Conservation (phyloP, 148 eudicot species). For the Fallopia convolvulus region DNA sequence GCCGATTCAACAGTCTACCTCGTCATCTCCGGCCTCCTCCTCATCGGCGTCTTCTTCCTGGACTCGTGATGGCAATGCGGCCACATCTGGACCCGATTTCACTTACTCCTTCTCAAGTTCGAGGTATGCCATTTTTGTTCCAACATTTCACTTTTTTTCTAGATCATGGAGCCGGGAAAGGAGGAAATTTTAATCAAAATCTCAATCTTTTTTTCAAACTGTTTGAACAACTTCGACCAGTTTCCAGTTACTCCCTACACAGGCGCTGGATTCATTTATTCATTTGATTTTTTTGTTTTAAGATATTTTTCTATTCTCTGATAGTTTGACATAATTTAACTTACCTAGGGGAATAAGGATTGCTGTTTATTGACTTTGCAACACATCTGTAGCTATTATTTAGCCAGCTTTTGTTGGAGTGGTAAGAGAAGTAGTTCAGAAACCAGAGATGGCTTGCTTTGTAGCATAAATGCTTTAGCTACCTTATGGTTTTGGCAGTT, state of each 20-base stretch:
- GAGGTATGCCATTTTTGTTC: slow-evolving; percentile 4
- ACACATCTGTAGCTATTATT: not conserved
- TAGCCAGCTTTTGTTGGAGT: not conserved
- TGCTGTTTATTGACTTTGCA: not conserved
- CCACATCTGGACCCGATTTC: slow-evolving; percentile 11
- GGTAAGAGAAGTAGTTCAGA: not conserved
- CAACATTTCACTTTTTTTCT: not conserved
- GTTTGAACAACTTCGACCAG: not conserved
- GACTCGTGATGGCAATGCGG: slow-evolving; percentile 33
- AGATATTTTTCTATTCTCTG: not conserved
- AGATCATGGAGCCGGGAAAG: not conserved
- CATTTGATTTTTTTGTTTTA: not conserved
- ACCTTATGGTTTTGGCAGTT: not conserved
- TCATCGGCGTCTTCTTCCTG: slow-evolving; percentile 26
- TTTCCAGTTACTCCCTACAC: not conserved
- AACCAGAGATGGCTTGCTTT: not conserved
- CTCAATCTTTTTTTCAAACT: not conserved
- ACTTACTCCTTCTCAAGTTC: slow-evolving; percentile 16
- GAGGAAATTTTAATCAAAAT: not conserved
- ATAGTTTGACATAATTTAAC: not conserved
- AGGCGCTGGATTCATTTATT: not conserved
- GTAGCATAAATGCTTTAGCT: not conserved
- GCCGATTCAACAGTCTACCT: slow-evolving; percentile 18
- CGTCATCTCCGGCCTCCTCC: slow-evolving; percentile 21
- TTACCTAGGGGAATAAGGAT: not conserved